Conservation (phyloP, 192 early-diverging fungal species). For the Spizellomyces sp. region DNA sequence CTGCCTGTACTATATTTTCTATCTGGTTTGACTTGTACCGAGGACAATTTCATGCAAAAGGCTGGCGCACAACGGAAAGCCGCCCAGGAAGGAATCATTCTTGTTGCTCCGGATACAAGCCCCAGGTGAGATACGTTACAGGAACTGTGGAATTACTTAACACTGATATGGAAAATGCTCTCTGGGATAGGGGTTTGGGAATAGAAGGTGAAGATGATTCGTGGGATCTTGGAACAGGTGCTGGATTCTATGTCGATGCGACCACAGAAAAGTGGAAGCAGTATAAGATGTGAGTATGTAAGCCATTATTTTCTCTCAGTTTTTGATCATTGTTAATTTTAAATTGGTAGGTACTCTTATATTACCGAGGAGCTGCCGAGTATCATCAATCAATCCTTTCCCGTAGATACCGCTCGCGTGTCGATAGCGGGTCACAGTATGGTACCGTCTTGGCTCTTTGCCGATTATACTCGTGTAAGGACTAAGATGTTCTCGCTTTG, state of each 20-base stretch:
- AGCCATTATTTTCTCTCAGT: slow-evolving; percentile 65
- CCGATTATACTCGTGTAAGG: background rate
- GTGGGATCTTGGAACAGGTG: slow-evolving; percentile 70
- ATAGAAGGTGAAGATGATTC: slow-evolving; percentile 74
- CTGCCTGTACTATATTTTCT: slow-evolving; percentile 71
- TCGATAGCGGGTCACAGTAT: slow-evolving; percentile 51
- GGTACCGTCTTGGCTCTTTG: slow-evolving; percentile 7
- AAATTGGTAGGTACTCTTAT: slow-evolving; percentile 63
- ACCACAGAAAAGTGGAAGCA: slow-evolving; percentile 75
- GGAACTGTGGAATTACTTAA: background rate
- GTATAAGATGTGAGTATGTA: slow-evolving; percentile 84
- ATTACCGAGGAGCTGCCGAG: slow-evolving; percentile 72
- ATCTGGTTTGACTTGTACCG: slow-evolving; percentile 70
- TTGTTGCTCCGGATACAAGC: slow-evolving; percentile 85
- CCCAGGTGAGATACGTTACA: slow-evolving; percentile 43
- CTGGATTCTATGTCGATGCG: slow-evolving; percentile 67
- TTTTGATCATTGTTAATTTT: slow-evolving; percentile 57
- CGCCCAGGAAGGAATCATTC: slow-evolving; percentile 67
- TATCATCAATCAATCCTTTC: slow-evolving; percentile 56
- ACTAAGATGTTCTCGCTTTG: background rate
- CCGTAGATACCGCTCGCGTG: slow-evolving; percentile 46
- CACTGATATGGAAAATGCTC: background rate
- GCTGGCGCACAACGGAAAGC: slow-evolving; percentile 69
- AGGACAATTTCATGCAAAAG: slow-evolving; percentile 90
- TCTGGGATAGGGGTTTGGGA: slow-evolving; percentile 48